A percentile compares a stretch with the other conserved stretches of the same genome.
phyloP scores from a whole-genome alignment of 2,329 filamentous ascomycete species.

The Tolypocladium cylindrosporum region DNA sequence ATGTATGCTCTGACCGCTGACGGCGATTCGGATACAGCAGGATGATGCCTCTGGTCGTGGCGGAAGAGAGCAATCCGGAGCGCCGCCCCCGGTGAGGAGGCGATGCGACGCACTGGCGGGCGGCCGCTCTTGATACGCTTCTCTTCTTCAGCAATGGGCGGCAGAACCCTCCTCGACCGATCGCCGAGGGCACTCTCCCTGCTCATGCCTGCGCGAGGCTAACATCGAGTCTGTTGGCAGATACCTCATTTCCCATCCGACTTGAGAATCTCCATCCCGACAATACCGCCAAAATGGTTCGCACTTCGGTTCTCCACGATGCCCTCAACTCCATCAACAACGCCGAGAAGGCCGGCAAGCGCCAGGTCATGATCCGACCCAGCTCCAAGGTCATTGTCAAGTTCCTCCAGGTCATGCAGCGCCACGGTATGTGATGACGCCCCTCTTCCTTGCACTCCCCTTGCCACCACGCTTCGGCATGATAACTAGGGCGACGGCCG shows the following conservation, averaged over 20 bases:
- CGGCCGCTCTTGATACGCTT: constrained; percentile 44
- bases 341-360: constrained; percentile 99
- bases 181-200: constrained; percentile 58
- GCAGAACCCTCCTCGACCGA: constrained; percentile 56
- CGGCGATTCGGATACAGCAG: constrained; percentile 24
- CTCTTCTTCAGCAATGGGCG: constrained; percentile 55
- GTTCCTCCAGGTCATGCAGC: constrained; percentile 99
- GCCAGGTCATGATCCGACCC: constrained; percentile 96
- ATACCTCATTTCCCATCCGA: constrained; percentile 58
- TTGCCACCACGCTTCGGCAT: constrained; percentile 59
- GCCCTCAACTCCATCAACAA: constrained; percentile 99
- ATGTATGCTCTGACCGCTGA: constrained; percentile 25
- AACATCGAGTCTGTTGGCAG: constrained; percentile 40
- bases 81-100: constrained; percentile 15
- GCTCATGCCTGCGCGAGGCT: constrained; percentile 55
- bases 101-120: neutral
- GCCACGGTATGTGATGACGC: constrained; percentile 71
- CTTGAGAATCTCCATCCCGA: constrained; percentile 65
- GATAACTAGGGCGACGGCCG: constrained; percentile 99
- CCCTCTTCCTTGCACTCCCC: constrained; percentile 6
- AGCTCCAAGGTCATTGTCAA: constrained; percentile 99
- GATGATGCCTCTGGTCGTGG: constrained; percentile 40
- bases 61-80: constrained; percentile 51
- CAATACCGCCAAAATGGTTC: constrained; percentile 83
- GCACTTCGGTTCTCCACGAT: constrained; percentile 99